These are phyloP conservation scores for Rhizophlyctis rosea DNA, from an alignment of 192 early-diverging fungal genomes.

Conservation along the genomic window DNA sequence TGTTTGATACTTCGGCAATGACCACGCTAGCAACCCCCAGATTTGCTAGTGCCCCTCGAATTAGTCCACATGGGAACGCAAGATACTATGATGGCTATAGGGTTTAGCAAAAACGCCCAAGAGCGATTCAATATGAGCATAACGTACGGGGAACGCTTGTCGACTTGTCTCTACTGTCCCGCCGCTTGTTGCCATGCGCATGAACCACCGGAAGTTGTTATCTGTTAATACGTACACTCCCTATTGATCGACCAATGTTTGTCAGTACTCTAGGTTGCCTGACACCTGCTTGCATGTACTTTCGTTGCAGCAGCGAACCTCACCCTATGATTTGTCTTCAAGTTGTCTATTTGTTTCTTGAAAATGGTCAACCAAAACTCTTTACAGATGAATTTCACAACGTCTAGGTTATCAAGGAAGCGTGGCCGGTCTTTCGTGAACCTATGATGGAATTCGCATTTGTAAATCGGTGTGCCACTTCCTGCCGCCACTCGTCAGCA, in stretches of 20 bases:
- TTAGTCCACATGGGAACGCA: constrained; percentile 95
- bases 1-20: constrained; percentile 71
- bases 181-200: constrained; percentile 82
- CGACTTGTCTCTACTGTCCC: constrained; percentile 73
- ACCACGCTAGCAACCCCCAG: constrained; percentile 84
- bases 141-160: constrained; percentile 71
- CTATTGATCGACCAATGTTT: constrained; percentile 30
- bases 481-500: too few relatives aligned
- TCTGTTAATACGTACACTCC: constrained; percentile 98
- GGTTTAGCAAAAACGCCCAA: background rate
- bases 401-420: constrained; percentile 89
- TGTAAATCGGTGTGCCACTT: background rate
- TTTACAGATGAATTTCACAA: constrained; percentile 99
- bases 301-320: constrained; percentile 3
- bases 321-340: constrained; percentile 97
- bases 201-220: constrained; percentile 95
- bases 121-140: background rate
- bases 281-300: too few relatives aligned
- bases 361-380: constrained; percentile 95
- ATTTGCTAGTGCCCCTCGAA: constrained; percentile 89
- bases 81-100: constrained; percentile 60
- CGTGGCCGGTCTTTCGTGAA: constrained; percentile 83
- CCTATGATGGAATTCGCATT: constrained; percentile 32
- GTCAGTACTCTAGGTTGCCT: background rate
- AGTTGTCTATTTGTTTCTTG: constrained; percentile 96